Evolutionary conservation across 2,329 filamentous ascomycete species (phyloP).

Genomic region (Didymella arachidicola): DNA sequence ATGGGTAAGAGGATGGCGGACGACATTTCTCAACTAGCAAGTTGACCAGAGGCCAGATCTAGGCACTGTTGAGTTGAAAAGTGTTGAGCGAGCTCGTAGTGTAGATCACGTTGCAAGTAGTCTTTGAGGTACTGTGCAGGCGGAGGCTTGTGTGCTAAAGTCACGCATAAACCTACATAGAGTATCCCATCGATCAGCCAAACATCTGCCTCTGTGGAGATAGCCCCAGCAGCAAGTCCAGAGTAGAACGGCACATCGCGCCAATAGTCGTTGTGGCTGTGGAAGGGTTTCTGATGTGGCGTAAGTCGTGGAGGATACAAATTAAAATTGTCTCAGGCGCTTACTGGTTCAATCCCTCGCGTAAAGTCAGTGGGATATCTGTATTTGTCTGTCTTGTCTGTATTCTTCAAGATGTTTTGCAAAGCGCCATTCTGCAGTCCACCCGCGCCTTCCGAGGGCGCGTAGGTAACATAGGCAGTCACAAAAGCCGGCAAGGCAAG

Average conservation of each 20-base stretch:
- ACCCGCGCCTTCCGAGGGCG: conserved; percentile 52
- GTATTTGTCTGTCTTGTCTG: conserved; percentile 61
- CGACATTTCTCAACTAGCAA: not conserved
- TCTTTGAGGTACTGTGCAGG: not conserved
- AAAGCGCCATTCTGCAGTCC: conserved; percentile 61
- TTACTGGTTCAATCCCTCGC: conserved; percentile 64
- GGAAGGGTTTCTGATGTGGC: conserved; percentile 56
- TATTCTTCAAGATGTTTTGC: conserved; percentile 64
- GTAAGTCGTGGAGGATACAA: conserved; percentile 1
- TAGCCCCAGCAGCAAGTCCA: conserved; percentile 65
- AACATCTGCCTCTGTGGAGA: conserved; percentile 67
- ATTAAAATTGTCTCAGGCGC: conserved; percentile 13
- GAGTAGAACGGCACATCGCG: conserved; percentile 58
- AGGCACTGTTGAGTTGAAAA: not conserved
- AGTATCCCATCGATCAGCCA: conserved; percentile 65
- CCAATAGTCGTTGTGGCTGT: conserved; percentile 69
- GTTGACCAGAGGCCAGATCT: too few species aligned
- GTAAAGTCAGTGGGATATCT: conserved; percentile 69
- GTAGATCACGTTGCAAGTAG: not conserved
- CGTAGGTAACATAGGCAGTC: conserved; percentile 35
- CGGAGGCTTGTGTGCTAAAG: not conserved
- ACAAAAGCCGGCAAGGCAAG: conserved; percentile 25
- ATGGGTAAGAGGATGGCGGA: not conserved
- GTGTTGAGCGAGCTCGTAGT: too few species aligned
- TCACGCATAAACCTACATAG: conserved; percentile 52